phyloP scores from a whole-genome alignment of 106 monocot species.

The Dactylorhiza incarnata region DNA sequence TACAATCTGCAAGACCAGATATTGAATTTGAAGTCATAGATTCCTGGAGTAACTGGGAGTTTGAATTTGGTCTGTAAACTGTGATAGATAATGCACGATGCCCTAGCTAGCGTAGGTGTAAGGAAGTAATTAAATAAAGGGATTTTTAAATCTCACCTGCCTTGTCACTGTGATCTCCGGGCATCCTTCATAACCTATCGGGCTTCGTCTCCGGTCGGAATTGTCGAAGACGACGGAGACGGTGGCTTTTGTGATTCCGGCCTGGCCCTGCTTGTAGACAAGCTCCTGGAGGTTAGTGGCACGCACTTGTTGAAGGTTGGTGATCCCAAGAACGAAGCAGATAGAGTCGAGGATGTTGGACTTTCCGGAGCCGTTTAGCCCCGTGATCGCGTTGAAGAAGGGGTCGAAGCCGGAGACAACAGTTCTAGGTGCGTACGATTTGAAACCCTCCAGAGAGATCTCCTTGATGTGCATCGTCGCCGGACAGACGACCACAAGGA shows the following conservation, averaged over 20 bases:
- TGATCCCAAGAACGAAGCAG: constrained; percentile 97
- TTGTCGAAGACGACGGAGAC: constrained; percentile 95
- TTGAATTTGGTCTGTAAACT: neutral
- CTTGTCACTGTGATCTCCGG: constrained; percentile 89
- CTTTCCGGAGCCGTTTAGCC: constrained; percentile 94
- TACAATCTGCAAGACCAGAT: constrained; percentile 49
- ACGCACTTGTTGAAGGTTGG: constrained; percentile 92
- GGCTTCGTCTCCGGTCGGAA: constrained; percentile 67
- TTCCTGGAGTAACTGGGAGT: neutral
- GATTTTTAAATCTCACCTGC: constrained; percentile 35
- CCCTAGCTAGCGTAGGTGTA: neutral
- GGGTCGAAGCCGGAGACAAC: constrained; percentile 95
- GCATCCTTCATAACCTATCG: constrained; percentile 81
- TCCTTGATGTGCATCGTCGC: constrained; percentile 71
- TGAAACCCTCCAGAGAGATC: constrained; percentile 85
- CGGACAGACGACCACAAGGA: neutral
- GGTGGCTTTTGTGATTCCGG: constrained; percentile 92
- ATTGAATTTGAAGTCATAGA: neutral
- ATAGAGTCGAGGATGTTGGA: constrained; percentile 97
- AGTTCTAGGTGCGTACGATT: constrained; percentile 88
- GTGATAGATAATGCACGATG: neutral
- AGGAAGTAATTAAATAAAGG: neutral
- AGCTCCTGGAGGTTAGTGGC: constrained; percentile 89
- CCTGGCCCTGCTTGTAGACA: constrained; percentile 99
- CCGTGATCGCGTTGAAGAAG: constrained; percentile 97